Evolutionary conservation across 345 rosid genomes (phyloP).

Genomic region (Eucalyptus albens): DNA sequence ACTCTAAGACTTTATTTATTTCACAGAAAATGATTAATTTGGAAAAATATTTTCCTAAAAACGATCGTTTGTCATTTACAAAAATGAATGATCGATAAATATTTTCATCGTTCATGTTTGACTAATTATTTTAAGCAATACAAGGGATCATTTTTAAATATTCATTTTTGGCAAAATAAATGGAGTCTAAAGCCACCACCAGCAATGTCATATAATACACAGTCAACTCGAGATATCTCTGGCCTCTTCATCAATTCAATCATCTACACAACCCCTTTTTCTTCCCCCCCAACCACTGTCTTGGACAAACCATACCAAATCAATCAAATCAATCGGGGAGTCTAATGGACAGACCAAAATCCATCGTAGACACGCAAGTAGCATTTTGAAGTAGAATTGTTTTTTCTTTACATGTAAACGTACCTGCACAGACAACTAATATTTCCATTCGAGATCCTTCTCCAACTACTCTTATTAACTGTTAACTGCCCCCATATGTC

Average conservation of each 20-base stretch:
- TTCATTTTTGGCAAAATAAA: too few species aligned
- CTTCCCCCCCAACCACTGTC: neutral
- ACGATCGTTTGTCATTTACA: too few species aligned
- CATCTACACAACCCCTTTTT: neutral
- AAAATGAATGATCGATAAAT: too few species aligned
- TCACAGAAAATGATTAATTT: too few species aligned
- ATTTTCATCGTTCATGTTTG: too few species aligned
- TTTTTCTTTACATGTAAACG: neutral
- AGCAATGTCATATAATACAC: neutral
- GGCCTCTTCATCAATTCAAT: neutral
- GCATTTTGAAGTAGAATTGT: neutral
- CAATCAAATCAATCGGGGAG: neutral
- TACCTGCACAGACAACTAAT: neutral
- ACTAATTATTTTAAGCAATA: too few species aligned
- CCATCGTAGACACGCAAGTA: neutral
- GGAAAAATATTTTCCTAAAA: neutral
- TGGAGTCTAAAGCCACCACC: neutral
- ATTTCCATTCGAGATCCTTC: neutral
- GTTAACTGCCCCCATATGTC: neutral
- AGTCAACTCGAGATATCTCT: neutral
- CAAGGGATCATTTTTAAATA: fast-evolving
- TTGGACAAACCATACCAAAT: neutral
- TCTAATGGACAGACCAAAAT: neutral
- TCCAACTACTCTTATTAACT: neutral
- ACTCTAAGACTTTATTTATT: neutral